Percentiles rank a stretch among this genome's conserved stretches.
Conservation (phyloP, 163 green algal genomes). For the Scenedesmus sp. region DNA sequence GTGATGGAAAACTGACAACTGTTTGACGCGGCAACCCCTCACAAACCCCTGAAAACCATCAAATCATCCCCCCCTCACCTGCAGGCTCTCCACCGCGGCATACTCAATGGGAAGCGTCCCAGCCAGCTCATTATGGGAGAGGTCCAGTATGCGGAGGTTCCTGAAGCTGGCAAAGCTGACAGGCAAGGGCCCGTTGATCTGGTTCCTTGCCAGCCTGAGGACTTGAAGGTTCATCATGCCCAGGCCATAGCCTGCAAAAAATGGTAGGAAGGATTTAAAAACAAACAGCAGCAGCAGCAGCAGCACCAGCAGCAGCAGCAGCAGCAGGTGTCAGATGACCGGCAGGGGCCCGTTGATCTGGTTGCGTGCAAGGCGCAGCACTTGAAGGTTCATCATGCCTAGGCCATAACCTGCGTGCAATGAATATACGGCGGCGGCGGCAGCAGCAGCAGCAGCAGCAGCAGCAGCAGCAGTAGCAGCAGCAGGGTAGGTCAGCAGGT, state of each 20-base stretch:
- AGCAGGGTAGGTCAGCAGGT: not conserved
- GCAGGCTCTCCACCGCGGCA: slow-evolving; percentile 7
- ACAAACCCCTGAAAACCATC: no score
- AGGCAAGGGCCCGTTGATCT: not conserved
- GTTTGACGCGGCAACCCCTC: no score
- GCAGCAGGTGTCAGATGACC: no score
- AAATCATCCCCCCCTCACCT: not conserved
- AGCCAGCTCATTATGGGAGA: not conserved
- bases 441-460: not conserved
- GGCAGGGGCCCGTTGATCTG: not conserved
- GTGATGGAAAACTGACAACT: no score
- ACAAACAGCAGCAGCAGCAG: no score
- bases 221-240: not conserved
- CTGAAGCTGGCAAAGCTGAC: not conserved
- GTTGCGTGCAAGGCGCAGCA: not conserved
- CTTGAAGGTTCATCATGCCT: not conserved
- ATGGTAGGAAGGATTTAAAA: no score
- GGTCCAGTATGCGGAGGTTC: not conserved
- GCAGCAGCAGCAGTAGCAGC: not conserved
- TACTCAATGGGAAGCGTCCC: not conserved
- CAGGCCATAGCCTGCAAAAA: not conserved
- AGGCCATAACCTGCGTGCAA: not conserved
- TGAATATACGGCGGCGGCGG: not conserved
- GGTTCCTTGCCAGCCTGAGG: not conserved
- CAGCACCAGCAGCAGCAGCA: no score